Base-by-base conservation (phyloP, 208 protist species). In the Blastocrithidia nonstop region DNA sequence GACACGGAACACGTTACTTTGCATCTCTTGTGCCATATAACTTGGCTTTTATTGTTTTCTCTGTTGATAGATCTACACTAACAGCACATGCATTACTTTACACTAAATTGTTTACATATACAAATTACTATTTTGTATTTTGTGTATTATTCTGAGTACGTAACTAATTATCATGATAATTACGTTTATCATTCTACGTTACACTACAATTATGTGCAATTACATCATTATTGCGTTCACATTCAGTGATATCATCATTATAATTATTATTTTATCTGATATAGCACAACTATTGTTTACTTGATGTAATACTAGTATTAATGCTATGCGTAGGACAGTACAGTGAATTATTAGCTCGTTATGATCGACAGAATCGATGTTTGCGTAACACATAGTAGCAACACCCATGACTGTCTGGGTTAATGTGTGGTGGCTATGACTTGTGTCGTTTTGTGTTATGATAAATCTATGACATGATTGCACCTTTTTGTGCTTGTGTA, bases 311-410 rank as follows among this genome's bases (percentile, higher is more conserved):
- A 6, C n/a, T 9, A 7, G 19, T 17, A 11, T 15, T 7, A n/a
- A 26, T 19, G 20, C 60, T 25, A 57, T 88, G 78, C 1, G 73
- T 83, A 37, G 51, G 60, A 50, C 78, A 88, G 45, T 64, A 88
- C 15, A 35, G 54, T 4, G 58, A 66, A 9, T 68, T 65, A 0
- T 39, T 41, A 23, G 48, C 56, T 27, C 67, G 62, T 29, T 50
- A 57, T 1, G 67, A 75, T 15, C 61, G 58, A 37, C 78, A 88
- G 47, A 83, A 88, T 9, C 78, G 61, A 25, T 68, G 61, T 50
- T 88, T 88, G 9, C 57, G 61, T 11, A 27, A n/a, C 8, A 88
- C 33, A 45, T 83, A 88, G 42, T 63, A 77, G 37, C 61, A 66
- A 49, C 78, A 88, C 25, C 49, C 40, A 8, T 13, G n/a, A 3